phyloP scores from a whole-genome alignment of 202 grass and related monocot genomes.

The Brachypodium distachyon region DNA sequence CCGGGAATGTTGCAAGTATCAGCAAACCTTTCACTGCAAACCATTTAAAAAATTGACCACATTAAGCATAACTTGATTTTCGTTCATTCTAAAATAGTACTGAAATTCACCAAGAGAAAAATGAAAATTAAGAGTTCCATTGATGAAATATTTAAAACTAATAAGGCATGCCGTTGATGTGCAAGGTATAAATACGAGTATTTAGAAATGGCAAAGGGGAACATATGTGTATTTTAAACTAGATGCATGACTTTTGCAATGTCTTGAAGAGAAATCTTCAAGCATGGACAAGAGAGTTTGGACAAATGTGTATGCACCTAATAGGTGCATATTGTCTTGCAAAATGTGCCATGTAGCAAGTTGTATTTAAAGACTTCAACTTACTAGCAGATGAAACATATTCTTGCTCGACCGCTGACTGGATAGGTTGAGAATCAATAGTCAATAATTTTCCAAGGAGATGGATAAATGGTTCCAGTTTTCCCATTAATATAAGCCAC shows the following conservation, averaged over 20 bases:
- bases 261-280: neutral
- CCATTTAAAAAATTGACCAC: constrained; percentile 27
- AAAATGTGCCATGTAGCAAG: constrained; percentile 2
- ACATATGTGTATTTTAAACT: neutral
- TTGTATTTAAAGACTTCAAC: constrained; percentile 23
- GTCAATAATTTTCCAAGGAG: constrained; percentile 37
- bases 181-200: neutral
- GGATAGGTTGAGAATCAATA: constrained; percentile 13
- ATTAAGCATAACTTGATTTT: neutral
- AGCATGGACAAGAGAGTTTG: neutral
- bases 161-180: neutral
- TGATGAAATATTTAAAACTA: neutral
- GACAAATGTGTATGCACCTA: neutral
- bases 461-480: constrained; percentile 32
- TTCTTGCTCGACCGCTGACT: constrained; percentile 33
- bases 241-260: neutral
- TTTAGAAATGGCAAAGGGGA: neutral
- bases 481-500: constrained; percentile 53
- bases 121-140: neutral
- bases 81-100: neutral
- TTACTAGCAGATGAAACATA: constrained; percentile 54
- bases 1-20: constrained; percentile 74
- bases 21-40: constrained; percentile 74
- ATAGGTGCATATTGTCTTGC: neutral
- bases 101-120: neutral